Percentiles rank a stretch among this genome's conserved stretches.
These are phyloP conservation scores for Rhizoctonia solani DNA, from an alignment of 1,284 basidiomycete genomes.

Conservation along the genomic window DNA sequence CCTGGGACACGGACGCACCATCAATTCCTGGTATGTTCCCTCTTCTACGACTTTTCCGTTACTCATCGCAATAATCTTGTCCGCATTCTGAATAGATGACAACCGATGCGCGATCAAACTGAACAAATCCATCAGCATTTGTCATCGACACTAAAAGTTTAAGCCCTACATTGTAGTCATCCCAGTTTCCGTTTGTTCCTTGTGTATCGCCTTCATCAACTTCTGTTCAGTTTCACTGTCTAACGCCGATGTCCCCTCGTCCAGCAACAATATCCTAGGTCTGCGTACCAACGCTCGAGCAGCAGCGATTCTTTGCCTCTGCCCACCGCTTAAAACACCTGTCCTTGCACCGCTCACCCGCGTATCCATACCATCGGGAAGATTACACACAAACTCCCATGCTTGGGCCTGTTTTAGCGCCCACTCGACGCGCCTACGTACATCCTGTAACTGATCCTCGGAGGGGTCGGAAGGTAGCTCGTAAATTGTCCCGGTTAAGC, in stretches of 20 bases:
- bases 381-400: slow-evolving; percentile 47
- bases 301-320: slow-evolving; percentile 49
- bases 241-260: slow-evolving; percentile 45
- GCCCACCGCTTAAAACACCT: slow-evolving; percentile 48
- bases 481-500: slow-evolving; percentile 44
- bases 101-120: slow-evolving; percentile 54
- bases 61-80: slow-evolving; percentile 54
- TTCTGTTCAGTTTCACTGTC: slow-evolving; percentile 49
- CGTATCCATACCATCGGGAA: slow-evolving; percentile 50
- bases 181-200: slow-evolving; percentile 41
- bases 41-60: slow-evolving; percentile 50
- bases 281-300: slow-evolving; percentile 49
- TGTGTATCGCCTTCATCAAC: slow-evolving; percentile 47
- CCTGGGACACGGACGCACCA: slow-evolving; percentile 14
- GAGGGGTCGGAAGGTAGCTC: slow-evolving; percentile 40
- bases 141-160: background rate
- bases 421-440: slow-evolving; percentile 40
- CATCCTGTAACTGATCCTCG: slow-evolving; percentile 42
- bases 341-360: slow-evolving; percentile 46
- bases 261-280: slow-evolving; percentile 48
- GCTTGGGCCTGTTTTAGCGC: slow-evolving; percentile 48
- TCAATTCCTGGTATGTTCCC: slow-evolving; percentile 49
- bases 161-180: slow-evolving; percentile 44
- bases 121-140: background rate
- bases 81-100: slow-evolving; percentile 53